phyloP scores from a whole-genome alignment of 768 basidiomycete species.

The Russula sp. region DNA sequence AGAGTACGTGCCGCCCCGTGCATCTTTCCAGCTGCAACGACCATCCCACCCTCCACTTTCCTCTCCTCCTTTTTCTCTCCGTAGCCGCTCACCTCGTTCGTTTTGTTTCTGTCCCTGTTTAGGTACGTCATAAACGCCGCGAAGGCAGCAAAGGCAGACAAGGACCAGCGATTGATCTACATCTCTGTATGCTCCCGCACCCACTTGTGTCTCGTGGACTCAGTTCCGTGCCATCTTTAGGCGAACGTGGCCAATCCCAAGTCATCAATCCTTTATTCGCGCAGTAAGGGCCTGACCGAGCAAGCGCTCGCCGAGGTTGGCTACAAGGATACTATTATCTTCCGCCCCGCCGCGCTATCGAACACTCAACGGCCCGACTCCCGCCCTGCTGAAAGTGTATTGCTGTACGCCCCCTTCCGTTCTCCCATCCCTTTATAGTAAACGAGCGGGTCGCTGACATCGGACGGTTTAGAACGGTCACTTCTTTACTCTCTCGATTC shows the following conservation, averaged over 20 bases:
- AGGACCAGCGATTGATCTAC: constrained; percentile 60
- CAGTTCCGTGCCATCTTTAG: constrained; percentile 27
- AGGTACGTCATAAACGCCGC: constrained; percentile 76
- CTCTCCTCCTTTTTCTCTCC: not conserved
- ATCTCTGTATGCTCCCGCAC: constrained; percentile 43
- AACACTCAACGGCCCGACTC: constrained; percentile 1
- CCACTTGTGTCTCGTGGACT: not conserved
- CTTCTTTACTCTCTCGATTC: not conserved
- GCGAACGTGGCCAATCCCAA: constrained; percentile 40
- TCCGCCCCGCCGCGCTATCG: constrained; percentile 51
- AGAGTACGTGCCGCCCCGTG: constrained; percentile 38
- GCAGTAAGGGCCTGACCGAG: constrained; percentile 72
- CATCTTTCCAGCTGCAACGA: not conserved
- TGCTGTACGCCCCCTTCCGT: not conserved
- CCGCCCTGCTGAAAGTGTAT: not conserved
- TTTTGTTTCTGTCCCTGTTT: constrained; percentile 32
- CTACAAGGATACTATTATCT: constrained; percentile 62
- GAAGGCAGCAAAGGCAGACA: constrained; percentile 40
- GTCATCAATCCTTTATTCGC: constrained; percentile 47
- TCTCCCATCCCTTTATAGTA: not conserved
- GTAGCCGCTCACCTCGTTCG: not conserved
- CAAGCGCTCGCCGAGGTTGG: constrained; percentile 56
- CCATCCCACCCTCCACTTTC: not conserved
- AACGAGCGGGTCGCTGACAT: not conserved
- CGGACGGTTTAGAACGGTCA: not conserved